Evolutionary conservation across 2,329 filamentous ascomycete genomes (phyloP).

Genomic region (Pezicula neosporulosa): DNA sequence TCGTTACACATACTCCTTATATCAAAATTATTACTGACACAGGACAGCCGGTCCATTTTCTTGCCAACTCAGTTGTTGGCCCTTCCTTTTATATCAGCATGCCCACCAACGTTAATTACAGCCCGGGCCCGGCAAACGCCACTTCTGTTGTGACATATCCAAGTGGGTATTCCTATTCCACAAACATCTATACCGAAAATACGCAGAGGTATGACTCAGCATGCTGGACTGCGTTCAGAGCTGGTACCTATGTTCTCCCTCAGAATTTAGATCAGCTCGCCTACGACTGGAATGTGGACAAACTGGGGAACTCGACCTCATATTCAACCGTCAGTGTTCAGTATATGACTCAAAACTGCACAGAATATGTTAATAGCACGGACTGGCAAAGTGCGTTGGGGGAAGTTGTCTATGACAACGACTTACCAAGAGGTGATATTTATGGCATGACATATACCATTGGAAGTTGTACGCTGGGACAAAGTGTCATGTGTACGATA

Average conservation of each 20-base stretch:
- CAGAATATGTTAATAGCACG: conserved; percentile 1
- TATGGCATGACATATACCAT: neutral
- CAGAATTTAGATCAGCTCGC: neutral
- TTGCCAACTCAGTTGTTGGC: conserved; percentile 18
- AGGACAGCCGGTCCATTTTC: conserved; percentile 16
- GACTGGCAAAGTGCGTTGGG: neutral
- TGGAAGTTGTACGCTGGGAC: conserved; percentile 3
- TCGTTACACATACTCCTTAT: neutral
- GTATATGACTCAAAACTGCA: conserved; percentile 8
- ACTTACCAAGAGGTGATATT: neutral
- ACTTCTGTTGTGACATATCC: too few relatives aligned
- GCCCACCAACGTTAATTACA: conserved; percentile 3
- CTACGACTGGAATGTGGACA: neutral
- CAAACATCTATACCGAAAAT: neutral
- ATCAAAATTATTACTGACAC: neutral
- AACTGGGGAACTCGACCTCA: conserved; percentile 8
- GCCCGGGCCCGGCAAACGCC: neutral
- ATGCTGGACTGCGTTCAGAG: conserved; percentile 15
- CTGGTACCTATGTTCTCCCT: conserved; percentile 9
- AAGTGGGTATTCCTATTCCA: neutral
- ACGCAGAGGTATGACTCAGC: neutral
- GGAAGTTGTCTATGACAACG: neutral
- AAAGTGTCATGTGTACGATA: conserved; percentile 1
- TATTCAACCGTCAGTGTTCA: conserved; percentile 8
- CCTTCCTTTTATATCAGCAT: conserved; percentile 16